Conservation (phyloP, 1,284 basidiomycete species). For the Ganoderma lingzhi region DNA sequence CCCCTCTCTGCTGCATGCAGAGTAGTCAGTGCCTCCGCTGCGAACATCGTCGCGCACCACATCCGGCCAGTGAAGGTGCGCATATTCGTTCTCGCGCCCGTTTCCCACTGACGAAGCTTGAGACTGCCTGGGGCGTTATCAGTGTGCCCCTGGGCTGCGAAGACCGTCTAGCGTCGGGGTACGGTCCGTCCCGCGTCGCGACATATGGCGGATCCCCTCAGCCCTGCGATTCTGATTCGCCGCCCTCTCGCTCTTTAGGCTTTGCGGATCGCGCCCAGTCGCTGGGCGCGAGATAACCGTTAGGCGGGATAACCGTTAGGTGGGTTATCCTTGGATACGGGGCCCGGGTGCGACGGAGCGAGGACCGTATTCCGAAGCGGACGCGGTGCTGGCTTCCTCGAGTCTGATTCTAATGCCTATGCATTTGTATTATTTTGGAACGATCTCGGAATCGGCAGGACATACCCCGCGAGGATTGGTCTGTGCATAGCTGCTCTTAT, state of each 20-base stretch:
- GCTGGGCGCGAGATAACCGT: constrained; percentile 12
- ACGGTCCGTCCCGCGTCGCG: constrained; percentile 9
- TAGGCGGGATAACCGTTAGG: constrained; percentile 13
- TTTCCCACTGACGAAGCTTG: neutral
- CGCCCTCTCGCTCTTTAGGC: constrained; percentile 21
- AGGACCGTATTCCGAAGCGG: constrained; percentile 9
- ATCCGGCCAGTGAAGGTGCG: neutral
- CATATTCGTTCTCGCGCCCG: neutral
- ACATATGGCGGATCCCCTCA: constrained; percentile 8
- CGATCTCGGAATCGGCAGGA: constrained; percentile 5
- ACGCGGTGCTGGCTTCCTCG: neutral
- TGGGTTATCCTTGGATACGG: constrained; percentile 9
- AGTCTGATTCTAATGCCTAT: neutral
- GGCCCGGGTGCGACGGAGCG: constrained; percentile 8
- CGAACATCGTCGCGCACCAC: neutral
- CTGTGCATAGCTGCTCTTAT: neutral
- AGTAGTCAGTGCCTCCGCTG: neutral
- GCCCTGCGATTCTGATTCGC: neutral
- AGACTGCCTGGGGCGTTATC: neutral
- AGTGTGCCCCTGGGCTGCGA: constrained; percentile 4
- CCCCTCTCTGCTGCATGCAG: neutral
- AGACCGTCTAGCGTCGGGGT: constrained; percentile 7
- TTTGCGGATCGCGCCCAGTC: constrained; percentile 28
- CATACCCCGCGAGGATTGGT: neutral
- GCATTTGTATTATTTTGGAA: neutral